Evolutionary conservation across 352 stramenopile species (phyloP).

Genomic region (Globisporangium carolinianum): DNA sequence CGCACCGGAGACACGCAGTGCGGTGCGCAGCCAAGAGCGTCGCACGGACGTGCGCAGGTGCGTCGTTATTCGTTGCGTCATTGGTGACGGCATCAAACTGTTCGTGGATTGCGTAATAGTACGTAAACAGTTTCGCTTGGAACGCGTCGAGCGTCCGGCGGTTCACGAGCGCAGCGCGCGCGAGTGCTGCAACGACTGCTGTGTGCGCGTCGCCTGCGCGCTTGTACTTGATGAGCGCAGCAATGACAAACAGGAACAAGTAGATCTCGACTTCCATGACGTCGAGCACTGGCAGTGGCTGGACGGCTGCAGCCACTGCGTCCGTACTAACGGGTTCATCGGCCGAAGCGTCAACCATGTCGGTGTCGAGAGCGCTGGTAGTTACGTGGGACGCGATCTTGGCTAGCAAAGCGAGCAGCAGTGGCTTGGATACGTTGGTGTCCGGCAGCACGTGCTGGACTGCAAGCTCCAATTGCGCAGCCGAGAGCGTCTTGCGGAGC

Average conservation of each 20-base stretch:
- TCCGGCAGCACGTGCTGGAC: constrained; percentile 55
- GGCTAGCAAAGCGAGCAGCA: constrained; percentile 43
- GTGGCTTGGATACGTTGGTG: constrained; percentile 50
- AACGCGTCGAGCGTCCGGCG: constrained; percentile 72
- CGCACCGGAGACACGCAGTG: constrained; percentile 83
- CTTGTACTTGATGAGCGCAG: constrained; percentile 67
- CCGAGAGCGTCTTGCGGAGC: constrained; percentile 70
- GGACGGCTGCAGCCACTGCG: constrained; percentile 8
- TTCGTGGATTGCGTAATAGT: constrained; percentile 73
- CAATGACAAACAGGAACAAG: constrained; percentile 70
- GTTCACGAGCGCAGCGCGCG: constrained; percentile 72
- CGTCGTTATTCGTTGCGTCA: constrained; percentile 11
- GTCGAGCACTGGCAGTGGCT: constrained; percentile 45
- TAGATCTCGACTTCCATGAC: constrained; percentile 86
- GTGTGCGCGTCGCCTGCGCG: constrained; percentile 47
- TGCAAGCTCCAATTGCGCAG: constrained; percentile 48
- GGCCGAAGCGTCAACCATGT: constrained; percentile 44
- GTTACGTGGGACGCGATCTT: constrained; percentile 38
- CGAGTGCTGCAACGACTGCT: constrained; percentile 41
- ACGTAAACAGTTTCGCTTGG: constrained; percentile 72
- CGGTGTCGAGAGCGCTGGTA: constrained; percentile 24
- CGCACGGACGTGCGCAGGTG: constrained; percentile 44
- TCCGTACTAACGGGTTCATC: constrained; percentile 13
- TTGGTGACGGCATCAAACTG: constrained; percentile 20
- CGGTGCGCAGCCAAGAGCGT: constrained; percentile 77